These are phyloP conservation scores for Chaetomiaceae sp. DNA, from an alignment of 2,329 filamentous ascomycete species.

Conservation along the genomic window DNA sequence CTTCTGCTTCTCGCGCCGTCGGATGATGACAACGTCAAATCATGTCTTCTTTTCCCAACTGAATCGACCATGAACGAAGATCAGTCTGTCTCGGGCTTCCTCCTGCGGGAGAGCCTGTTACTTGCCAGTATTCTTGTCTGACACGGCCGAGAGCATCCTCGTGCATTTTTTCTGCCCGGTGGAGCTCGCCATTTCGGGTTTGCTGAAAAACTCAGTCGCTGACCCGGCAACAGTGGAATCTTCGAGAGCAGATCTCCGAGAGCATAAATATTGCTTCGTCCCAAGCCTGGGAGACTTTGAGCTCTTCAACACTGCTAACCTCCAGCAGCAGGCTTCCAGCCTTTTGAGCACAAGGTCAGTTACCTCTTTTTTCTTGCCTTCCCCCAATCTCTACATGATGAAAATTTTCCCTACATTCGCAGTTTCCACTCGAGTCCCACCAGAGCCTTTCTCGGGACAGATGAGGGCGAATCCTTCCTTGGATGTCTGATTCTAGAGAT, in stretches of 20 bases:
- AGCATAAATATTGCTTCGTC: slow-evolving; percentile 5
- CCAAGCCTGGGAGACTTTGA: background rate
- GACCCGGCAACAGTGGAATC: slow-evolving; percentile 17
- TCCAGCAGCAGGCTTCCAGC: slow-evolving; percentile 1
- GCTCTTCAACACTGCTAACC: slow-evolving; percentile 9
- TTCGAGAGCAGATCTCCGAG: background rate
- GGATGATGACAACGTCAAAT: slow-evolving; percentile 67
- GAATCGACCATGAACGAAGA: slow-evolving; percentile 83
- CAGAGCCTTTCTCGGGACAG: slow-evolving; percentile 59
- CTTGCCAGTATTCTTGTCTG: slow-evolving; percentile 90
- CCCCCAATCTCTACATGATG: slow-evolving; percentile 52
- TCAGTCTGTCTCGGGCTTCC: slow-evolving; percentile 61
- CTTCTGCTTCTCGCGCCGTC: slow-evolving; percentile 27
- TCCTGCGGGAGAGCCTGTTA: slow-evolving; percentile 64
- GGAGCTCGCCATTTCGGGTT: slow-evolving; percentile 7
- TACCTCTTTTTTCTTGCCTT: slow-evolving; percentile 8
- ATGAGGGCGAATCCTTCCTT: slow-evolving; percentile 70
- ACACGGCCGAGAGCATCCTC: slow-evolving; percentile 16
- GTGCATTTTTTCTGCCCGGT: slow-evolving; percentile 3
- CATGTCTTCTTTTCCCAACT: slow-evolving; percentile 81
- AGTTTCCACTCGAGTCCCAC: slow-evolving; percentile 79
- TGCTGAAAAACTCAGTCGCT: slow-evolving; percentile 12
- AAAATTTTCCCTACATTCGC: slow-evolving; percentile 73
- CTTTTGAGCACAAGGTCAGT: slow-evolving; percentile 33
- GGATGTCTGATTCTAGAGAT: slow-evolving; percentile 62